These are phyloP conservation scores for Rhizopogon roseolus DNA, from an alignment of 768 basidiomycete genomes.

Conservation along the genomic window DNA sequence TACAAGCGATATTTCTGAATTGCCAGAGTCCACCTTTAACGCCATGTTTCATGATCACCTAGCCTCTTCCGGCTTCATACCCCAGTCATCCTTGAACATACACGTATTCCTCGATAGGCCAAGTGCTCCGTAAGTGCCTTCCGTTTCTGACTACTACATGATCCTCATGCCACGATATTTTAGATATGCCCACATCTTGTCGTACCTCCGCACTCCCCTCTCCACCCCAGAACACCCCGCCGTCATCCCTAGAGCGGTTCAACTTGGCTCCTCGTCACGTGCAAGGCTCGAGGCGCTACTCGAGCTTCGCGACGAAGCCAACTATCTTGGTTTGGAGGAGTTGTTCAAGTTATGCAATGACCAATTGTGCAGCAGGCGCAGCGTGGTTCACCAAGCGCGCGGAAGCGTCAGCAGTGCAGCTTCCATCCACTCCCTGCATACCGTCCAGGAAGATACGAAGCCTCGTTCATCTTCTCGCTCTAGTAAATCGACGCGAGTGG, in stretches of 20 bases:
- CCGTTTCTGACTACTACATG: neutral
- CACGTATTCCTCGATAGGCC: conserved; percentile 80
- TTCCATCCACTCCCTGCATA: conserved; percentile 57
- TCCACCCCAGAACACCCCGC: conserved; percentile 42
- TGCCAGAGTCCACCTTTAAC: conserved; percentile 32
- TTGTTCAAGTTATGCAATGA: conserved; percentile 62
- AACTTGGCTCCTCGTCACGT: conserved; percentile 38
- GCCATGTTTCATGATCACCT: conserved; percentile 60
- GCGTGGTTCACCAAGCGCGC: conserved; percentile 31
- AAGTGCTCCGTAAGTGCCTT: conserved; percentile 65
- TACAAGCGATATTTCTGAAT: conserved; percentile 31
- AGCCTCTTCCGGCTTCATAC: conserved; percentile 50
- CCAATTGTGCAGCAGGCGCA: conserved; percentile 55
- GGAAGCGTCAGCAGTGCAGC: conserved; percentile 36
- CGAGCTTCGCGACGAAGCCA: conserved; percentile 76
- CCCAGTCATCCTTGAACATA: conserved; percentile 41
- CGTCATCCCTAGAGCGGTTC: conserved; percentile 55
- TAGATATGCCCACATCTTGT: conserved; percentile 69
- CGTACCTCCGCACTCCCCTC: conserved; percentile 62
- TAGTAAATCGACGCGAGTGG: neutral
- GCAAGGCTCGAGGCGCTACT: conserved; percentile 60
- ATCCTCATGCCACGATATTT: conserved; percentile 1
- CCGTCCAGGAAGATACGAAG: conserved; percentile 52
- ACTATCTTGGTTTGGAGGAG: conserved; percentile 63
- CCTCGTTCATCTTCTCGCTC: conserved; percentile 7